Evolutionary conservation across 2,329 filamentous ascomycete species (phyloP), one percentile per base, ranked within the genome.

Genomic region (Alternaria gansuensis): DNA sequence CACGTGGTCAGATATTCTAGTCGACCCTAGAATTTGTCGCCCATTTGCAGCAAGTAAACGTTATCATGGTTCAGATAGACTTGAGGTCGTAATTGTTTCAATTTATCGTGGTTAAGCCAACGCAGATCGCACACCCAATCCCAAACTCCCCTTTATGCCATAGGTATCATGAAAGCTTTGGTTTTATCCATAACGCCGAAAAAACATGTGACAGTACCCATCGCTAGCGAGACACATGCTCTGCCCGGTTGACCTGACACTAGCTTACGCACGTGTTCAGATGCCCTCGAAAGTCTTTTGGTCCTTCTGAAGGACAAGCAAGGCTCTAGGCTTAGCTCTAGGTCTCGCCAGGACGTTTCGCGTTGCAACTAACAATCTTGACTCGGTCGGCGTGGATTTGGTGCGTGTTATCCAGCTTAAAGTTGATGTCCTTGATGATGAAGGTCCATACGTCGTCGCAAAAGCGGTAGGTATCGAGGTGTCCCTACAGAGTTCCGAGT

Each of bases 401-500:
- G 61, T 88, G 86, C 56, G 86, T 87, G 67, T 90, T 92, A 70
- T 98, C 94, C 82, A 98, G 90, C 82, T 99, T 99, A 83, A 99
- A 98, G n/a, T 89, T 93, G 55, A 98, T 93, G 68, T 98, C 95
- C 81, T 97, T 97, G 80, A 99, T 96, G 58, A 99, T 86, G 79
- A 99, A 99, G 1, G 95, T 99, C 95, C 95, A 99, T 59, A 99
- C 95, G 82, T 99, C 95, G 80, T 99, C 95, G 82, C 95, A 99
- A 85, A 99, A 99, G 69, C 95, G 90, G 83, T 99, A 99, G 14
- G 95, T 98, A 77, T 98, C 93, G 64, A 99, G 88, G 75, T 96
- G 95, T 46, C 95, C 95, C 94, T 97, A 70, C 40, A 50, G 54
- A 39, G 23, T 14, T 40, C 9, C 53, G 51, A 7, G 59, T 75